Base-by-base conservation (phyloP, 2,329 filamentous ascomycete species). In the Fusarium aywerte region DNA sequence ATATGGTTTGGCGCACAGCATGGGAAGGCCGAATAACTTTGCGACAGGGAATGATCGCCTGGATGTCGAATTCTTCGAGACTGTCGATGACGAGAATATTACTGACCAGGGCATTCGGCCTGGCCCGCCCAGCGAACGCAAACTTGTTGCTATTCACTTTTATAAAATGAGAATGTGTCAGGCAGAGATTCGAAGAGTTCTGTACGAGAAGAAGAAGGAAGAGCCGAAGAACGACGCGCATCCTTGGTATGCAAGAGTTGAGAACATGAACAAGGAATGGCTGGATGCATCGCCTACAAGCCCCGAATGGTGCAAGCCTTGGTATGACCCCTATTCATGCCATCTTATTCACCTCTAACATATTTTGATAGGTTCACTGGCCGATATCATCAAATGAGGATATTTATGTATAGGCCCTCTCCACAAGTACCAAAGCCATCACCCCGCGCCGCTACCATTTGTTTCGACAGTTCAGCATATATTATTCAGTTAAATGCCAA, bases 371-470 rank as follows among this genome's bases (percentile, higher is more conserved):
- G 88, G 87, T 90, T 90, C 70, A 82, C 81, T 12, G 83, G 85
- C 16, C 85, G 91, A 67, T 93, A 92, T 77, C 93, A 97, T 75
- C 92, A 92, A 44, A 95, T 97, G 88, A 83, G 96, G 21, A 88
- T 97, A 43, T 91, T 94, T 70, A 85, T 98, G 68, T 96, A 93
- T 76, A 87, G 96, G 4, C 96, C 96, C 1, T 97, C 93, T 2
- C 96, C 96, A 2, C 96, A 98, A 76, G 89, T 98, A 4, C 92
- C 95, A 0, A 90, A 92, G 63, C 96, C 96, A 0, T 94, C 93
- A 0, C 78, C 90, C 9, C 80, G 85, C n/a, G 93, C 94, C 1
- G 95, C 95, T 2, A 81, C 86, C 31, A 90, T 89, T 69, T 98
- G 94, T 76, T 97, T 91, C 74, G 89, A 96, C 43, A 93, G 92